Evolutionary conservation across 371 early-diverging fungal species (phyloP), one percentile per base, ranked within the genome.

Genomic region (Mortierella polycephala): DNA sequence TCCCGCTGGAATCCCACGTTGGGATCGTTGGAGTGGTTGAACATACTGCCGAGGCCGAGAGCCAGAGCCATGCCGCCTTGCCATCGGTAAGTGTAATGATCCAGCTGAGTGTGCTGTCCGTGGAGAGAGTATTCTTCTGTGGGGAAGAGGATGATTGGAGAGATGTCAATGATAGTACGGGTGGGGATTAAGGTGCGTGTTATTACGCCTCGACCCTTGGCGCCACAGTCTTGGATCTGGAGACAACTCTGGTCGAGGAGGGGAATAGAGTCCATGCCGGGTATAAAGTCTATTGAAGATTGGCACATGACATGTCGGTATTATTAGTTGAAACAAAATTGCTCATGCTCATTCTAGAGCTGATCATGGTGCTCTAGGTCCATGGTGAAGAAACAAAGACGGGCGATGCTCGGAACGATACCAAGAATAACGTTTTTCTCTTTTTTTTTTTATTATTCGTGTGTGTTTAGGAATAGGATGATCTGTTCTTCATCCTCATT

Each of bases 11-110:
- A 92, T 2, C 91, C 90, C 10, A 91, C 84, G 60, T 91, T 92
- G 10, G 91, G 89, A 10, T 81, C 62, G 30, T 71, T 83, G 63
- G 84, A 66, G 58, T 92, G 91, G 65, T 91, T 91, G 67, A 92
- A 91, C 90, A 90, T 88, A 54, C 89, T 88, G 2, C 91, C 92
- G 18, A 92, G 82, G 3, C 92, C 92, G 39, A 92, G 83, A 0
- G 92, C 91, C 16, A 92, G 81, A 5, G 89, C 91, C 82, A 79
- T 89, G 6, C 88, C 86, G n/a, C 83, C 86, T 54, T 71, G 76
- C 92, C 92, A 92, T 39, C 87, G 84, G 65, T 91, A 92, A 0
- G 92, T 92, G 60, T 92, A 92, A 58, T 91, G 85, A 64, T 91
- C 92, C 12, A 90, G 70, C 10, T 84, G 69, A 0, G 92, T 91